phyloP scores from a whole-genome alignment of 116 monocot genomes.

The Thalassia testudinum region DNA sequence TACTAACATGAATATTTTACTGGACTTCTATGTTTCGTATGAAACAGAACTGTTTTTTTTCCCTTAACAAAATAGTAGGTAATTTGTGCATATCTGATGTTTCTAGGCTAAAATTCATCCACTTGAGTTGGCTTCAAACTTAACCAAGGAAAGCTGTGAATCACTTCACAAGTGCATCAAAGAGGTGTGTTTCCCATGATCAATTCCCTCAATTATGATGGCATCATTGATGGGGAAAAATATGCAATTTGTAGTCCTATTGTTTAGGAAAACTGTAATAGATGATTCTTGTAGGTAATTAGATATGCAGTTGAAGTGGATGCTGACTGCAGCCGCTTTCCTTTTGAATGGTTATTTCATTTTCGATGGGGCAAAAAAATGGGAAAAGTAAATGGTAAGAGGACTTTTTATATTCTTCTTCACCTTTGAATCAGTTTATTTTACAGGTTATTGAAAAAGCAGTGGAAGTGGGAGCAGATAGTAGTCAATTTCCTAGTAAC shows the following conservation, averaged over 20 bases:
- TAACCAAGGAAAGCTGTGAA: constrained; percentile 61
- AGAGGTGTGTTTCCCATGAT: constrained; percentile 31
- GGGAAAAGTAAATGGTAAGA: constrained; percentile 69
- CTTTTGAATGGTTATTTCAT: constrained; percentile 91
- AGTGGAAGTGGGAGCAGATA: constrained; percentile 80
- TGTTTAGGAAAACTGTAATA: neutral
- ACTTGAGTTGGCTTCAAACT: constrained; percentile 50
- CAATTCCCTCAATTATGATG: no score
- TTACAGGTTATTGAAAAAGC: constrained; percentile 92
- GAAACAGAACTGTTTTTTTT: no score
- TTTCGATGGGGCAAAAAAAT: constrained; percentile 82
- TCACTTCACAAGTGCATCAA: constrained; percentile 59
- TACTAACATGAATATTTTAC: no score
- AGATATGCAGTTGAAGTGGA: constrained; percentile 69
- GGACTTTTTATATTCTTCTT: constrained; percentile 8
- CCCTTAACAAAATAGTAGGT: no score
- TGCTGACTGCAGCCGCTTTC: constrained; percentile 60
- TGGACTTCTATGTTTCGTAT: no score
- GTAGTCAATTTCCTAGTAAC: constrained; percentile 67
- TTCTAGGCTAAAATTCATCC: constrained; percentile 80
- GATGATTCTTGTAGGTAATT: constrained; percentile 36
- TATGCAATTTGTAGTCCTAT: no score
- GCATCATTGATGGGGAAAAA: no score
- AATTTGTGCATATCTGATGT: no score
- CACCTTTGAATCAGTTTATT: constrained; percentile 20